Conservation (phyloP, 768 basidiomycete genomes). For the Scleroderma bovista region DNA sequence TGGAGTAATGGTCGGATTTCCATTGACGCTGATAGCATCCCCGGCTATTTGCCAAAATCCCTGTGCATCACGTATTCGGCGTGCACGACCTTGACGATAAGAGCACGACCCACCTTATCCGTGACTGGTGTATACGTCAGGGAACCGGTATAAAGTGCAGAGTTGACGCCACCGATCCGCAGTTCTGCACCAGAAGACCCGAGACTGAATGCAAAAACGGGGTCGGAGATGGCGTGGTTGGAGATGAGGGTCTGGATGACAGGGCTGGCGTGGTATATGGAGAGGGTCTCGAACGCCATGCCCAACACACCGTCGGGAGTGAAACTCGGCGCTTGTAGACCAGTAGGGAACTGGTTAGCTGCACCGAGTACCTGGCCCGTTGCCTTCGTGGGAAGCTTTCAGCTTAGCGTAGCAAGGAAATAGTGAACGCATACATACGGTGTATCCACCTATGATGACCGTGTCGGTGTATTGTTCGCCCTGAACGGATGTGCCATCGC, state of each 20-base stretch:
- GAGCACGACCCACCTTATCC: constrained; percentile 17
- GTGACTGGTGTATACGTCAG: constrained; percentile 34
- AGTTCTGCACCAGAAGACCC: constrained; percentile 32
- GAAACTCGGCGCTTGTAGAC: constrained; percentile 9
- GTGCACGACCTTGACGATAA: not conserved
- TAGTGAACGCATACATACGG: constrained; percentile 11
- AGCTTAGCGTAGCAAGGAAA: not conserved
- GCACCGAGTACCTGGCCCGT: constrained; percentile 18
- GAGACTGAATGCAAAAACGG: constrained; percentile 37
- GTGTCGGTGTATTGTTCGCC: constrained; percentile 37
- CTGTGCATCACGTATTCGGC: constrained; percentile 4
- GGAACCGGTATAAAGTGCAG: constrained; percentile 32
- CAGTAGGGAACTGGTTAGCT: constrained; percentile 14
- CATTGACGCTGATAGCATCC: constrained; percentile 21
- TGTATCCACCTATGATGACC: constrained; percentile 33
- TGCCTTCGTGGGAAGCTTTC: constrained; percentile 15
- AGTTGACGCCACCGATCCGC: constrained; percentile 38
- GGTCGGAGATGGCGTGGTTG: constrained; percentile 28
- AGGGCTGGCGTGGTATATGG: constrained; percentile 29
- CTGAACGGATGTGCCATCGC: constrained; percentile 36
- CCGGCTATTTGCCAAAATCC: constrained; percentile 18
- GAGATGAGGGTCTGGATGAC: constrained; percentile 40
- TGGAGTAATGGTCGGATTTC: constrained; percentile 1
- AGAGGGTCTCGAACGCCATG: constrained; percentile 38
- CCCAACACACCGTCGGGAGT: constrained; percentile 33